Conservation (phyloP, 1,284 basidiomycete genomes). For the Ustilago cynodontis region DNA sequence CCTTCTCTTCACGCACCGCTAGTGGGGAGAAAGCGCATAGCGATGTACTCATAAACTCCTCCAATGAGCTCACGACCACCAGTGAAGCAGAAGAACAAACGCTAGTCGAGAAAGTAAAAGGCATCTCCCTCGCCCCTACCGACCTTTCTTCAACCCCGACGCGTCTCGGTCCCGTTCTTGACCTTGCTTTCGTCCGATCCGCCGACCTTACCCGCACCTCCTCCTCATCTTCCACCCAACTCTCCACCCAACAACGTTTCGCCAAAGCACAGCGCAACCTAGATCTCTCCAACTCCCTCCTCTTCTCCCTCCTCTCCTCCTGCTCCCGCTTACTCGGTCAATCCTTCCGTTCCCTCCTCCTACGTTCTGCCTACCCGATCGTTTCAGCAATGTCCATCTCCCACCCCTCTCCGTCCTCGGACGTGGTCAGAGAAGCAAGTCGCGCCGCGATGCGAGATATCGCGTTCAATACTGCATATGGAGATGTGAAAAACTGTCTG, state of each 20-base stretch:
- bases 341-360: conserved; percentile 51
- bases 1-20: background rate
- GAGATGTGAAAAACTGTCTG: conserved; percentile 52
- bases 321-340: conserved; percentile 57
- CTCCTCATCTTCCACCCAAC: background rate
- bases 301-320: conserved; percentile 50
- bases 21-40: background rate
- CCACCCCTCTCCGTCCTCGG: conserved; percentile 18
- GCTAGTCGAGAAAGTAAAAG: conserved; percentile 37
- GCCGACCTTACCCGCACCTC: conserved; percentile 25
- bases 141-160: conserved; percentile 19
- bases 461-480: conserved; percentile 59
- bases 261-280: conserved; percentile 12
- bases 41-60: background rate
- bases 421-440: conserved; percentile 23
- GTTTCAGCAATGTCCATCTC: conserved; percentile 50
- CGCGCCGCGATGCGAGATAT: conserved; percentile 47
- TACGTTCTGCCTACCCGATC: conserved; percentile 59
- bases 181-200: conserved; percentile 45
- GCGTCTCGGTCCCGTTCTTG: conserved; percentile 48
- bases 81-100: background rate
- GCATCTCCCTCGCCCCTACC: conserved; percentile 23
- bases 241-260: conserved; percentile 16
- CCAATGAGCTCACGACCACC: conserved; percentile 1
- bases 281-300: conserved; percentile 32